phyloP scores from a whole-genome alignment of 345 rosid species.

The Ceriops tagal region DNA sequence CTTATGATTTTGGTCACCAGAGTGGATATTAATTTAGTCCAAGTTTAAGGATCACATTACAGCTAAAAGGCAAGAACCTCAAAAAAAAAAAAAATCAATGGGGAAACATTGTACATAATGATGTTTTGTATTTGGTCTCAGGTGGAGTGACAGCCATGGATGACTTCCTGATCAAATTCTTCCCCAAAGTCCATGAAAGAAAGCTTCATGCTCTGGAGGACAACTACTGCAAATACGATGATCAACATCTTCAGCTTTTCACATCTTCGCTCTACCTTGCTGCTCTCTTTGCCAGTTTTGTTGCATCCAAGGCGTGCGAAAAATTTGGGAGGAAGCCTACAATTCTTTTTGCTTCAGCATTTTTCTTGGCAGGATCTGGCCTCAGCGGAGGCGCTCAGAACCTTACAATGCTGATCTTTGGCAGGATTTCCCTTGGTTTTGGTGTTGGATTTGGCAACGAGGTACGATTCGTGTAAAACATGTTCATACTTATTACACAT shows the following conservation, averaged over 20 bases:
- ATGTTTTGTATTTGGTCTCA: background rate
- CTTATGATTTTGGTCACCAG: too few species aligned
- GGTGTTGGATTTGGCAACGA: slow-evolving; percentile 30
- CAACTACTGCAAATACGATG: slow-evolving; percentile 32
- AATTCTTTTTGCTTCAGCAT: slow-evolving; percentile 18
- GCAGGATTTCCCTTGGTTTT: slow-evolving; percentile 26
- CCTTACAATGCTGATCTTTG: slow-evolving; percentile 21
- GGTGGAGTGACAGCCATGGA: slow-evolving; percentile 33
- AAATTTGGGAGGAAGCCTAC: slow-evolving; percentile 23
- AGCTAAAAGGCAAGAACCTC: too few species aligned
- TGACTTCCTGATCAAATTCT: slow-evolving; percentile 29
- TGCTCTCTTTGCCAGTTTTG: slow-evolving; percentile 25
- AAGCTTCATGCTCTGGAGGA: slow-evolving; percentile 21
- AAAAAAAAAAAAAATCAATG: too few species aligned
- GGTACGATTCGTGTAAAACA: background rate
- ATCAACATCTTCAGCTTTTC: slow-evolving; percentile 28
- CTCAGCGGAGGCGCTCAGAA: slow-evolving; percentile 12
- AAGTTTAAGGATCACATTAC: too few species aligned
- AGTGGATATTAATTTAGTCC: too few species aligned
- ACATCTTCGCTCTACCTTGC: slow-evolving; percentile 29
- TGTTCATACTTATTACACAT: background rate
- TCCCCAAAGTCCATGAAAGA: slow-evolving; percentile 12
- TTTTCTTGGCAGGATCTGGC: slow-evolving; percentile 18
- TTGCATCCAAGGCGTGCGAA: slow-evolving; percentile 17
- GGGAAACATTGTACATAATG: too few species aligned